These are phyloP conservation scores for Thielaviopsis populi DNA, from an alignment of 2,329 filamentous ascomycete species.

Conservation along the genomic window DNA sequence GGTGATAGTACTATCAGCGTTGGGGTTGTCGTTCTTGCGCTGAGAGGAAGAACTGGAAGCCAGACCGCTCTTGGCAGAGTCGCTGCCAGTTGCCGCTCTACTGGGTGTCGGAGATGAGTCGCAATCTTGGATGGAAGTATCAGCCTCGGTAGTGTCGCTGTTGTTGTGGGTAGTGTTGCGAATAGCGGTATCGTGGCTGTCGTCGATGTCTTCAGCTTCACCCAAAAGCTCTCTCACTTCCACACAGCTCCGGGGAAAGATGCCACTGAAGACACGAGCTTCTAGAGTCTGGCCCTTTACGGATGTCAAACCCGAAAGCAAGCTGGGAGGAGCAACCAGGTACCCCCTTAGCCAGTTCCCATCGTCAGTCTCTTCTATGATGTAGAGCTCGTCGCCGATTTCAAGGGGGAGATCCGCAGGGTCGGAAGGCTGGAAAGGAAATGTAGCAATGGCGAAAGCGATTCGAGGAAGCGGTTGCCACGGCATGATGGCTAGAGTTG, in stretches of 20 bases:
- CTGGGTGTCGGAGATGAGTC: constrained; percentile 18
- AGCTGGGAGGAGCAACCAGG: constrained; percentile 79
- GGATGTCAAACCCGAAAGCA: constrained; percentile 81
- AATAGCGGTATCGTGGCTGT: constrained; percentile 27
- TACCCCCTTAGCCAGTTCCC: constrained; percentile 92
- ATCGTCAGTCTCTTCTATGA: constrained; percentile 90
- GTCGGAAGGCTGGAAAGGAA: constrained; percentile 76
- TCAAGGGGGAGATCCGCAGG: constrained; percentile 89
- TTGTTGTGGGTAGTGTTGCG: constrained; percentile 18
- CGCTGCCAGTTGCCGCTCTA: constrained; percentile 21
- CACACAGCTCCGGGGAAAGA: constrained; percentile 88
- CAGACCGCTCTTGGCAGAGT: constrained; percentile 42
- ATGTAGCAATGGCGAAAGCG: constrained; percentile 92
- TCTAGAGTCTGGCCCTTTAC: constrained; percentile 86
- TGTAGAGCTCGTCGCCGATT: constrained; percentile 95
- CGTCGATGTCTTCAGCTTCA: constrained; percentile 45
- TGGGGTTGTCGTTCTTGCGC: constrained; percentile 22
- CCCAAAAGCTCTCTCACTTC: constrained; percentile 87
- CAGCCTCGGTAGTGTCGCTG: neutral
- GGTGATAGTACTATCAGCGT: neutral
- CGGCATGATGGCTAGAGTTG: constrained; percentile 47
- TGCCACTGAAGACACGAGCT: constrained; percentile 93
- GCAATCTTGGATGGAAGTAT: neutral
- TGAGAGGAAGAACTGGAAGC: constrained; percentile 23
- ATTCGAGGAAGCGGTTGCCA: constrained; percentile 95